Base-by-base conservation (phyloP, 352 stramenopile genomes). In the Globisporangium perplexum region DNA sequence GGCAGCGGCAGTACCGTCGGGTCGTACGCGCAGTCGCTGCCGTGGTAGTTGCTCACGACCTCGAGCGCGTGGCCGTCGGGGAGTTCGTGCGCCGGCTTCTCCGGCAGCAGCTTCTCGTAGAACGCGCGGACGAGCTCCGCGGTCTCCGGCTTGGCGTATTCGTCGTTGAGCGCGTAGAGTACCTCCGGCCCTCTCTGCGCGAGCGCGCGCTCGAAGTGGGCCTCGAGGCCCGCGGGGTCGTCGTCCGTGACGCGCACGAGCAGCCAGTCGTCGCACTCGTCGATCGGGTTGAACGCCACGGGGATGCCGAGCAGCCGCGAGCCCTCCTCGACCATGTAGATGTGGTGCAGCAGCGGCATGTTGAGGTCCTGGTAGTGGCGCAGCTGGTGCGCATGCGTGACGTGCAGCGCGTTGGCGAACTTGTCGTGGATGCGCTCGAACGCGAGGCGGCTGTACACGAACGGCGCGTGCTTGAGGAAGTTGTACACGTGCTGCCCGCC, bases 251-350 rank as follows among this genome's bases (percentile, higher is more conserved):
- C 57, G 31, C 77, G 76, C 28, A 91, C 66, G 4, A 91, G 69
- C n/a, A 90, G 64, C 78, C 79, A 93, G 60, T 93, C 78, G 47
- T 90, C 69, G 57, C 74, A 86, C 59, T 93, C 83, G 8, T 53
- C 62, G 22, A 92, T 46, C 22, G 79, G 77, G 30, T 88, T 88
- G 24, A 86, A 83, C 60, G 75, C 68, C n/a, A 88, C 63, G 0
- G 83, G 83, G 30, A 93, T 74, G 15, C 65, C 62, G 3, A 91
- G 66, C 46, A 60, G 35, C 28, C 66, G 66, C 10, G 74, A 73
- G 2, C 83, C 81, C 66, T 93, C 78, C 48, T 91, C 80, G 59
- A 82, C 68, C 83, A 93, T 93, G 67, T 88, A 93, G 43, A 90
- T 86, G 59, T 91, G 80, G 47, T 93, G 81, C 53, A 63, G 31